Evolutionary conservation across 768 basidiomycete genomes (phyloP), one percentile per base, ranked within the genome.

Genomic region (Steccherinum ochraceum): DNA sequence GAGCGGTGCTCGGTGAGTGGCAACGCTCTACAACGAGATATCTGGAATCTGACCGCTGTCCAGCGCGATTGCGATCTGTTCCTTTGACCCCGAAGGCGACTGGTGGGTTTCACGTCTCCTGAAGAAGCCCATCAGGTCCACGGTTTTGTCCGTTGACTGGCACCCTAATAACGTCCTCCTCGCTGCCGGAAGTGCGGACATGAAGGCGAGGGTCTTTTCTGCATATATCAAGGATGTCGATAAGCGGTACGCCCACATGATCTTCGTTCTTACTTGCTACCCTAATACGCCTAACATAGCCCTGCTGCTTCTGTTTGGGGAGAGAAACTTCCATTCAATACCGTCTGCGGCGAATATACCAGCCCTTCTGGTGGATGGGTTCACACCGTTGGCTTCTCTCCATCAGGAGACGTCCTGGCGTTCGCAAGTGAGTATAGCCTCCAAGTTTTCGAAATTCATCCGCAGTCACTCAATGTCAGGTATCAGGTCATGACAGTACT

Each of bases 211-310:
- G 18, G 96, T 99, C 5, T 90, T 98, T 68, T 97, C 94, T 1
- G 96, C 93, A 3, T 98, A 92, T 68, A 94, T 98, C 73, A 99
- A 99, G 74, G 96, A 96, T 59, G 84, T 97, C 19, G 96, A 99
- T 64, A 83, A 89, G 62, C 89, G 84, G 95, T 88, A 57, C 56
- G 75, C 62, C 21, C 4, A 20, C n/a, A n/a, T n/a, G n/a, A 46
- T n/a, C 27, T 49, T 61, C 42, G 59, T 40, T 27, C 42, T 42
- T 2, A n/a, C n/a, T n/a, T n/a, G n/a, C n/a, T n/a, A n/a, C n/a
- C n/a, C n/a, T n/a, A n/a, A n/a, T n/a, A n/a, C n/a, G n/a, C n/a
- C n/a, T n/a, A n/a, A n/a, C n/a, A n/a, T 51, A 95, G 94, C 62
- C 96, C 95, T 18, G 73, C 83, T 39, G 81, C 93, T 2, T 84